These are phyloP conservation scores for Scleromitrula shiraiana DNA, from an alignment of 2,329 filamentous ascomycete species.

Conservation along the genomic window DNA sequence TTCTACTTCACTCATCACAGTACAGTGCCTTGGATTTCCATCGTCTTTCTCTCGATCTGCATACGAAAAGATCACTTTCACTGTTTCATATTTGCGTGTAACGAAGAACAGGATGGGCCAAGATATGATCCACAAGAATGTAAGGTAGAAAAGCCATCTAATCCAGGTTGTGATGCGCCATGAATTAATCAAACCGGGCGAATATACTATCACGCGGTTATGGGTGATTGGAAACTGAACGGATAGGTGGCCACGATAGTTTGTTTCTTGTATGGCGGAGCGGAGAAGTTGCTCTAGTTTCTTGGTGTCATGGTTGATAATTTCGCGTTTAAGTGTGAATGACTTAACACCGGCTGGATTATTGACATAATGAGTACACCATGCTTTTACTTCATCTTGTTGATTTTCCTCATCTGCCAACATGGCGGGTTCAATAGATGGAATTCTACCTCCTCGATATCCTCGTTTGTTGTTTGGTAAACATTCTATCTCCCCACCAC, in stretches of 20 bases:
- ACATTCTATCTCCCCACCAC: constrained; percentile 38
- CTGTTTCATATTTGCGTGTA: constrained; percentile 60
- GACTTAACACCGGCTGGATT: constrained; percentile 49
- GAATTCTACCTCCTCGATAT: constrained; percentile 53
- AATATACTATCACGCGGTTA: constrained; percentile 53
- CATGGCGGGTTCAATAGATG: constrained; percentile 40
- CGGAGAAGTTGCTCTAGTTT: constrained; percentile 44
- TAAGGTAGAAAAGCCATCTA: constrained; percentile 55
- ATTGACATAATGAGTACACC: constrained; percentile 61
- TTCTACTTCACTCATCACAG: constrained; percentile 37
- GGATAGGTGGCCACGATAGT: constrained; percentile 55
- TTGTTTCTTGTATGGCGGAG: constrained; percentile 51
- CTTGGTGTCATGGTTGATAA: constrained; percentile 54
- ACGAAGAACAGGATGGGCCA: constrained; percentile 64
- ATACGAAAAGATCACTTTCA: constrained; percentile 42
- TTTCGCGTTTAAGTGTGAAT: constrained; percentile 43
- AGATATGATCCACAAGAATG: constrained; percentile 58
- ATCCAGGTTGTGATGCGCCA: constrained; percentile 60
- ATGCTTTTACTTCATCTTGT: constrained; percentile 29
- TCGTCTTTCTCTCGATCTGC: constrained; percentile 14
- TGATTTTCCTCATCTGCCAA: constrained; percentile 17
- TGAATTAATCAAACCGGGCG: constrained; percentile 50
- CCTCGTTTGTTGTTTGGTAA: constrained; percentile 52
- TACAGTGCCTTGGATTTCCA: constrained; percentile 11
- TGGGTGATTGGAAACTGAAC: constrained; percentile 54